phyloP scores from a whole-genome alignment of 495 filamentous ascomycete genomes.

The Penicillium canariense region DNA sequence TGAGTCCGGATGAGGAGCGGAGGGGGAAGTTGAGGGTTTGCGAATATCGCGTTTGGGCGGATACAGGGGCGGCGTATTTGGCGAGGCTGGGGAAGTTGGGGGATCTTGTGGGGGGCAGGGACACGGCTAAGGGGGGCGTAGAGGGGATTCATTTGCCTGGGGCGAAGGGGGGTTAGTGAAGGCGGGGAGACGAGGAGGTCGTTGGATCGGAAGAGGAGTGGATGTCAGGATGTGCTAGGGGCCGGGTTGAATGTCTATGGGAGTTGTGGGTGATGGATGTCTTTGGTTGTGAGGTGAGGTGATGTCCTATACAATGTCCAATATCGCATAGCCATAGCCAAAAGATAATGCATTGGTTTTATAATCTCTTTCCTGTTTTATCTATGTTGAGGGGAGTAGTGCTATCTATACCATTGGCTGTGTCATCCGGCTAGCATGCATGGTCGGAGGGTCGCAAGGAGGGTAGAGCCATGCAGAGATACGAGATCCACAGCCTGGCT shows the following conservation, averaged over 20 bases:
- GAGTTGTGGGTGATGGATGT: constrained; percentile 17
- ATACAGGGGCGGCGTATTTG: constrained; percentile 62
- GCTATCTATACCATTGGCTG: too few relatives aligned
- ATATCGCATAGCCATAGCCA: too few relatives aligned
- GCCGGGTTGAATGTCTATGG: constrained; percentile 23
- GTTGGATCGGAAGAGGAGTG: constrained; percentile 8
- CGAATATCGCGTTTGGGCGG: constrained; percentile 61
- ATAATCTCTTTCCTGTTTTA: too few relatives aligned
- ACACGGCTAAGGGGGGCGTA: not conserved
- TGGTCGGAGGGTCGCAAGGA: too few relatives aligned
- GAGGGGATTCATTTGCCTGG: constrained; percentile 9
- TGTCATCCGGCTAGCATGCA: too few relatives aligned
- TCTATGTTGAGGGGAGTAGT: too few relatives aligned
- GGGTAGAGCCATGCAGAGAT: too few relatives aligned
- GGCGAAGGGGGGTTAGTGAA: not conserved
- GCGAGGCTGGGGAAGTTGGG: constrained; percentile 48
- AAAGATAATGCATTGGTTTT: too few relatives aligned
- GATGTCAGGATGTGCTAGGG: constrained; percentile 20
- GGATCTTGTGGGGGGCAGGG: constrained; percentile 8
- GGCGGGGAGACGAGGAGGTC: not conserved
- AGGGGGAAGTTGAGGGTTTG: constrained; percentile 36
- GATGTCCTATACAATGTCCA: too few relatives aligned
- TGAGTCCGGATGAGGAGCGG: constrained; percentile 3
- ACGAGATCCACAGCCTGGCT: too few relatives aligned
- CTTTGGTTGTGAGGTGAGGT: not conserved